These are phyloP conservation scores for Coemansia sp. DNA, from an alignment of 192 early-diverging fungal genomes.

Conservation along the genomic window DNA sequence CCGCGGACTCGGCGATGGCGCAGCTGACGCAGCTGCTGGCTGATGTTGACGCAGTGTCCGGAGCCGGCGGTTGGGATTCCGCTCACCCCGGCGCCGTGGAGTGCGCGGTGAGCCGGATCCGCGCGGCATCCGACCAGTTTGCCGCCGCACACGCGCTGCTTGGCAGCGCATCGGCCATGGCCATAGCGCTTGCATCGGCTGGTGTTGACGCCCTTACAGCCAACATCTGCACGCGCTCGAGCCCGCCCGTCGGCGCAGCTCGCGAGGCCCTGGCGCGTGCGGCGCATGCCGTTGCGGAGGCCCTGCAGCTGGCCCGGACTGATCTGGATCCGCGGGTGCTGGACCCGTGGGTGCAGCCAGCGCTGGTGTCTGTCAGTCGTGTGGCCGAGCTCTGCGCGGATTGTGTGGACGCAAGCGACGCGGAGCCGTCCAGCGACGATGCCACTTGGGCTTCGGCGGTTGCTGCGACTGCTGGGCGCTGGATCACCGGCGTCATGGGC, in stretches of 20 bases:
- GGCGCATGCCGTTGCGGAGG: background rate
- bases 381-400: background rate
- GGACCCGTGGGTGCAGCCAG: slow-evolving; percentile 13
- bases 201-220: slow-evolving; percentile 8
- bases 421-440: background rate
- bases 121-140: slow-evolving; percentile 6
- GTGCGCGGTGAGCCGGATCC: slow-evolving; percentile 5
- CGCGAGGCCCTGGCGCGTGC: slow-evolving; percentile 6
- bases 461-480: slow-evolving; percentile 32
- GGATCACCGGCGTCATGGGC: slow-evolving; percentile 43
- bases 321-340: slow-evolving; percentile 7
- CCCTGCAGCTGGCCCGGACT: slow-evolving; percentile 1
- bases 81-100: slow-evolving; percentile 1
- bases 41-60: slow-evolving; percentile 13
- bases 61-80: slow-evolving; percentile 32
- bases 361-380: background rate
- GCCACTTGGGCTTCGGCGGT: background rate
- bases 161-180: background rate
- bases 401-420: background rate
- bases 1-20: slow-evolving; percentile 15
- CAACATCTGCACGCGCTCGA: background rate
- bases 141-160: slow-evolving; percentile 14
- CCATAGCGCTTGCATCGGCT: slow-evolving; percentile 10
- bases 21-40: slow-evolving; percentile 28
- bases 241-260: background rate